These are phyloP conservation scores for Dipodascus geniculatus DNA, from an alignment of 805 yeast species.

Conservation along the genomic window DNA sequence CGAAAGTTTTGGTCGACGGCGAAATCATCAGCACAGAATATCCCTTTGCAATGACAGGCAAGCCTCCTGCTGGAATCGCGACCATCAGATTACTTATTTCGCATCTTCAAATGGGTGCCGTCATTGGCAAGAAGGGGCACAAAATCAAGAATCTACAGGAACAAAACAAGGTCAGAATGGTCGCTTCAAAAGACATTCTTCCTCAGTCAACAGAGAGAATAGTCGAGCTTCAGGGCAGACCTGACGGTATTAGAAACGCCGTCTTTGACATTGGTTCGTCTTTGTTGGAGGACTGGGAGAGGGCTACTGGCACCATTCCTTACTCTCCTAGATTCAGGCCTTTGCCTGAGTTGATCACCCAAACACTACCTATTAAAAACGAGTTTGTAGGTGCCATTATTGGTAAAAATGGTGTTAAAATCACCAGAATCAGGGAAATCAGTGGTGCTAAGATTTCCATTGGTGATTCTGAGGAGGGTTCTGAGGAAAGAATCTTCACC, in stretches of 20 bases:
- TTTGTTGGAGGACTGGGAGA: slow-evolving; percentile 61
- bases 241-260: slow-evolving; percentile 47
- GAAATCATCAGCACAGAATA: slow-evolving; percentile 45
- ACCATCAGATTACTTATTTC: slow-evolving; percentile 64
- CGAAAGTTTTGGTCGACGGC: slow-evolving; percentile 48
- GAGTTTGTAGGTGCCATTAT: slow-evolving; percentile 82
- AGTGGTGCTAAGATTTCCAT: slow-evolving; percentile 74
- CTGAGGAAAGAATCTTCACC: slow-evolving; percentile 57
- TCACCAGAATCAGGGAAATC: slow-evolving; percentile 69
- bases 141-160: slow-evolving; percentile 73
- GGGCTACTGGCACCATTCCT: slow-evolving; percentile 50
- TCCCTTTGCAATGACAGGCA: slow-evolving; percentile 36
- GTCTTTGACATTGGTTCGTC: slow-evolving; percentile 51
- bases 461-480: slow-evolving; percentile 43
- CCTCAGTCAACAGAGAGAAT: slow-evolving; percentile 76
- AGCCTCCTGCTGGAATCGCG: slow-evolving; percentile 39
- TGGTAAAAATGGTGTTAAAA: slow-evolving; percentile 76
- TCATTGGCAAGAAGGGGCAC: slow-evolving; percentile 74
- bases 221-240: slow-evolving; percentile 77
- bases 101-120: slow-evolving; percentile 76
- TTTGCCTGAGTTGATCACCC: slow-evolving; percentile 10
- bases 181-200: slow-evolving; percentile 75
- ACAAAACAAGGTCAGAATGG: slow-evolving; percentile 58
- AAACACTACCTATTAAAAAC: slow-evolving; percentile 44
- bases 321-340: slow-evolving; percentile 37